Conservation (phyloP, 2,329 filamentous ascomycete species). For the Aureobasidium sp. region DNA sequence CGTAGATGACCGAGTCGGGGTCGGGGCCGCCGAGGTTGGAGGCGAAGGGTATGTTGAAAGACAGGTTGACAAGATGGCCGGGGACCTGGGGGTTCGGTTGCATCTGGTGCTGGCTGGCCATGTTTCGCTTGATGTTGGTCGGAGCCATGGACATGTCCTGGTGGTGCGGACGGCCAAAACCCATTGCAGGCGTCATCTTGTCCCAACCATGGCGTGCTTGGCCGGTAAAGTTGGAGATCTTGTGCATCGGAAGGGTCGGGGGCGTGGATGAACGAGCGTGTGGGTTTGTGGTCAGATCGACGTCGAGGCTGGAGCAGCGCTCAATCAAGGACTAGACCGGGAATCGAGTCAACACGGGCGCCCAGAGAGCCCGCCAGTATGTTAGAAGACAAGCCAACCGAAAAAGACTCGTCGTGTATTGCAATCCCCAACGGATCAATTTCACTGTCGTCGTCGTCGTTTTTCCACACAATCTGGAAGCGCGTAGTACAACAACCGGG, state of each 20-base stretch:
- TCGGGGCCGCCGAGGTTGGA: slow-evolving; percentile 88
- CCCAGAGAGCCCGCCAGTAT: slow-evolving; percentile 10
- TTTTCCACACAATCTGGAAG: slow-evolving; percentile 7
- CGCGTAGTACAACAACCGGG: neutral
- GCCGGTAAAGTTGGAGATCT: slow-evolving; percentile 59
- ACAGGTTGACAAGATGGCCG: slow-evolving; percentile 77
- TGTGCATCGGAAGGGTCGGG: slow-evolving; percentile 44
- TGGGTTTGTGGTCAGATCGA: slow-evolving; percentile 4
- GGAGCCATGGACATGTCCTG: slow-evolving; percentile 19
- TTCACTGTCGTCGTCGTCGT: neutral
- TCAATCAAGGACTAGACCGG: neutral
- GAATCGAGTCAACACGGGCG: neutral
- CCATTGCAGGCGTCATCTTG: slow-evolving; percentile 53
- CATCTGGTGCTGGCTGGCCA: slow-evolving; percentile 36
- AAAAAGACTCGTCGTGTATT: neutral
- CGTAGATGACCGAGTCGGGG: slow-evolving; percentile 88
- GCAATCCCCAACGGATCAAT: neutral
- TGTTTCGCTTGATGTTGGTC: slow-evolving; percentile 47
- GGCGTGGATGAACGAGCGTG: slow-evolving; percentile 3
- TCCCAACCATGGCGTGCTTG: slow-evolving; percentile 59
- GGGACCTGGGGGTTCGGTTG: slow-evolving; percentile 53
- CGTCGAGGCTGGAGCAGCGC: slow-evolving; percentile 7
- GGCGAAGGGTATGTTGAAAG: slow-evolving; percentile 95
- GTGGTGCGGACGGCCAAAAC: slow-evolving; percentile 40
- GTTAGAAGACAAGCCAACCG: neutral